Base-by-base conservation (phyloP, 2,329 filamentous ascomycete genomes). In the Biscogniauxia sp. region DNA sequence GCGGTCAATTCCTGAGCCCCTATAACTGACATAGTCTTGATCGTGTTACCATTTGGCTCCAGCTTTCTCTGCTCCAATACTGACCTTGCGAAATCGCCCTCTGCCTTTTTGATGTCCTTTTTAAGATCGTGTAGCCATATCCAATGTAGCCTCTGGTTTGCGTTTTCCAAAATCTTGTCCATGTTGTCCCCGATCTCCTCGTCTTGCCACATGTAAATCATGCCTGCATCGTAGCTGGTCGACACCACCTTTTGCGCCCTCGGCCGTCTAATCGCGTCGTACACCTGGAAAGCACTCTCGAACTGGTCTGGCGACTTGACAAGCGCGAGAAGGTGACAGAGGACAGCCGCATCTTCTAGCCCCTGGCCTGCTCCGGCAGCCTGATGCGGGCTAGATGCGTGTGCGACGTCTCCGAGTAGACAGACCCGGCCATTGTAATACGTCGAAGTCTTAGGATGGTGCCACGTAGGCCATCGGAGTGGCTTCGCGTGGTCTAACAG, bases 111-210 rank as follows among this genome's bases (percentile, higher is more conserved):
- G 45, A 72, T 56, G 53, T 74, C 71, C 5, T 54, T 64, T 51
- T 61, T 37, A 50, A 74, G 58, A 49, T 73, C 70, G 51, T 74
- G 69, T 32, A 71, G 64, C 72, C 72, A 74, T 51, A 73, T 72
- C 71, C 72, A 74, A 54, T 70, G 67, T 37, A 73, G 62, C 28
- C 72, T 64, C 57, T 68, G 59, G 45, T 72, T 72, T 17, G 68
- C 66, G 54, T 72, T 72, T n/a, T 63, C 66, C 17, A 71, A 64
- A 37, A 74, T 72, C 60, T 67, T 70, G 49, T 60, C 23, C 70
- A 74, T 71, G 58, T 74, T 66, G 49, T 69, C 68, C 7, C 66
- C 68, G 23, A 64, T 65, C n/a, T 66, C 64, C 3, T 66, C 62
- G 45, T 70, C 53, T 19, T 51, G 60, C 64, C 72, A 73, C 15